Base-by-base conservation (phyloP, 805 yeast species). In the Candida xyloterini region DNA sequence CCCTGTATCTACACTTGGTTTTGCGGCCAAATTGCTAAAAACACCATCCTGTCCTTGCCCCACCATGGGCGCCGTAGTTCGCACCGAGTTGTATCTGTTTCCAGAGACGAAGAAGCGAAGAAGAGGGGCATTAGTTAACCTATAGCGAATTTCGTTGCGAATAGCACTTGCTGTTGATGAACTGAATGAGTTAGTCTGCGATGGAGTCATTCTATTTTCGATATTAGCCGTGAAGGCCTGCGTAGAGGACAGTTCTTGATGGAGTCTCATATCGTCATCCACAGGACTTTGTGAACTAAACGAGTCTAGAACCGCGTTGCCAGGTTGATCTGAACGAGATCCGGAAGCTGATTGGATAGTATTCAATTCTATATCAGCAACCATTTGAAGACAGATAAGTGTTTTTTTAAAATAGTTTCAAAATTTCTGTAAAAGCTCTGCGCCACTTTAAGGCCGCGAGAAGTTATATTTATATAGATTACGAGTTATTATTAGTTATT, bases 1-100 rank as follows among this genome's bases (percentile, higher is more conserved):
- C 33, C 82, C 91, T 2, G 42, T 38, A 3, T 33, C 15, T 0
- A 46, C 52, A 6, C 59, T 43, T 5, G 96, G 96, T 56, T 90
- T 91, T 3, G 98, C 98, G 52, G 85, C 76, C 52, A 93, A 61
- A 61, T 93, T 93, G 35, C 93, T 80, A 62, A 93, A 93, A 3
- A 93, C 99, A 9, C 98, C 99, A 59, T 93, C 99, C 43, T 69
- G 71, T 2, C 65, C 53, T 58, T 66, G 46, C 56, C 82, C 55
- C n/a, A 39, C 38, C 46, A 27, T 15, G 42, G 50, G 27, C 40
- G 40, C 20, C 45, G 42, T 8, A 37, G 40, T 35, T 21, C 43
- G 33, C 13, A 59, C 28, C 2, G 43, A 40, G 24, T 58, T 51
- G 40, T 58, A 61, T 24, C 59, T 40, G 30, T 52, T 56, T 5